Base-by-base conservation (phyloP, 1,284 basidiomycete genomes). In the Microbotryum saponariae region DNA sequence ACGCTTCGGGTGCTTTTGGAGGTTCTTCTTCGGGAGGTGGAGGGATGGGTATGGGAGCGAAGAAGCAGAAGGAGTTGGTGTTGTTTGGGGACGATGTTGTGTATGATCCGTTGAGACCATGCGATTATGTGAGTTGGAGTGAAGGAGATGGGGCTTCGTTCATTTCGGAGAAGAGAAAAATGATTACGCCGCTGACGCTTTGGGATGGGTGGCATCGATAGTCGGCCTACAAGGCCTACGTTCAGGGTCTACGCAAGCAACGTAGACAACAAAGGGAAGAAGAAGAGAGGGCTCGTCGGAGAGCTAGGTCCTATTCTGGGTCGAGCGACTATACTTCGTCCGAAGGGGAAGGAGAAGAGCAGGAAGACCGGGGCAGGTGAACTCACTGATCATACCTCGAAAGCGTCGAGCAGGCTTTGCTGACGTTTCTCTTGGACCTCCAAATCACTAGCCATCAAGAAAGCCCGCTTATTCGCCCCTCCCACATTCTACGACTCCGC, bases 71-170 rank as follows among this genome's bases (percentile, higher is more conserved):
- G 4, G 53, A 59, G 23, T 44, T 71, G 48, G 64, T 62, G 21
- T 73, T 67, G 37, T 42, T 42, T 18, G 37, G 37, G 9, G 75
- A 48, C 10, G 60, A 76, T 61, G 88, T 90, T 69, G 79, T 79
- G 37, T 91, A 91, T 71, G 88, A 91, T 66, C 86, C 88, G 4
- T 75, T 84, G 33, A 82, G 86, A 42, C 89, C 89, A 3, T 91
- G 90, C 65, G 89, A 91, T 69, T 91, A 91, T 52, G 69, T 71
- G 54, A 50, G 67, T 61, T 44, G 7, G 45, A 12, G 8, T 21
- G 16, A 33, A 29, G 31, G 23, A 29, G 29, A 23, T 42, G 25
- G n/a, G 37, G 27, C 16, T 29, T 18, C 2, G 8, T 0, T 18
- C 27, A 46, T 33, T 6, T 42, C 14, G n/a, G 50, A 23, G 21